Conservation (phyloP, 2,329 filamentous ascomycete genomes). For the Aspergillus arachidicola region DNA sequence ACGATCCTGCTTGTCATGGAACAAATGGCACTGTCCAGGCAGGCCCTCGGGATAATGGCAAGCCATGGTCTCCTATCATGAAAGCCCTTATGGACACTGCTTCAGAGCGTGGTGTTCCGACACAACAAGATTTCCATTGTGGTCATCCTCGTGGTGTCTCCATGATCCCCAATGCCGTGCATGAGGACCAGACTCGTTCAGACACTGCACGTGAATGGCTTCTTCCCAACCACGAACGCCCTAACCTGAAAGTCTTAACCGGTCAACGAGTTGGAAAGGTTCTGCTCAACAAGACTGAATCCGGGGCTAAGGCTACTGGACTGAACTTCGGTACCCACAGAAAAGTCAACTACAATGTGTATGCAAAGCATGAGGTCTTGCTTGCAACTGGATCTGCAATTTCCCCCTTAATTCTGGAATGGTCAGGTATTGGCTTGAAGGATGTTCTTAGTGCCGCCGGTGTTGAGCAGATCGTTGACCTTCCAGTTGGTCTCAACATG, state of each 20-base stretch:
- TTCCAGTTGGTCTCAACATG: constrained; percentile 34
- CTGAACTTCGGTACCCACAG: constrained; percentile 32
- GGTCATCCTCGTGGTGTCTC: constrained; percentile 33
- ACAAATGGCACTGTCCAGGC: constrained; percentile 25
- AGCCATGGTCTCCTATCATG: constrained; percentile 26
- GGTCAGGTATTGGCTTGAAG: constrained; percentile 31
- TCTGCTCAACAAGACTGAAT: constrained; percentile 16
- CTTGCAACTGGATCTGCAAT: constrained; percentile 30
- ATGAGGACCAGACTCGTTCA: constrained; percentile 28
- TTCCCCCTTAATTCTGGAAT: constrained; percentile 30
- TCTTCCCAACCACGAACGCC: constrained; percentile 26
- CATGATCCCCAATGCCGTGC: constrained; percentile 31
- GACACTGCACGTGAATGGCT: constrained; percentile 34
- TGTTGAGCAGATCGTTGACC: constrained; percentile 25
- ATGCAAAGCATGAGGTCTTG: constrained; percentile 30
- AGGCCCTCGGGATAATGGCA: constrained; percentile 26
- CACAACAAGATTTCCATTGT: constrained; percentile 25
- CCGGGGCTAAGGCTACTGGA: constrained; percentile 22
- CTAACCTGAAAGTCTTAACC: constrained; percentile 26
- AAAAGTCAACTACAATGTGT: constrained; percentile 25
- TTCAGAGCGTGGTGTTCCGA: constrained; percentile 15
- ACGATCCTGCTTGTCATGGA: constrained; percentile 28
- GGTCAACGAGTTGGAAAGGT: constrained; percentile 32
- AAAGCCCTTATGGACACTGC: constrained; percentile 27
- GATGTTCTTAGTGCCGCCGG: constrained; percentile 18